These are phyloP conservation scores for Porogramme epimiltina DNA, from an alignment of 1,284 basidiomycete species.

Conservation along the genomic window DNA sequence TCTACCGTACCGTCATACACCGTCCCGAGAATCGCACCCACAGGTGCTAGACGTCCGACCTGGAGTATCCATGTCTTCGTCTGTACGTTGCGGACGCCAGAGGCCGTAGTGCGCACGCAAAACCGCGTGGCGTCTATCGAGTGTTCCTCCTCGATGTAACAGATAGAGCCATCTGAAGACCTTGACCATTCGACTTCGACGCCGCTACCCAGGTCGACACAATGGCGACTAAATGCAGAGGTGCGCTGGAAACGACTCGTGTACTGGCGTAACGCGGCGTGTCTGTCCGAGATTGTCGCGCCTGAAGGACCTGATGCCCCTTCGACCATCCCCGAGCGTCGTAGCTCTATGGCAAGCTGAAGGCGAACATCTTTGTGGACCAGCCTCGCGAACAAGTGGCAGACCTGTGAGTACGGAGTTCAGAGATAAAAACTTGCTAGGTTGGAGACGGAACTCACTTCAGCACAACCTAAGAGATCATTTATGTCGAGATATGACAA, in stretches of 20 bases:
- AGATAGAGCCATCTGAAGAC: background rate
- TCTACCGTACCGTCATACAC: background rate
- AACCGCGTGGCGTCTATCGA: background rate
- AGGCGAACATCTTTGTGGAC: background rate
- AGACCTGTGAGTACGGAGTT: background rate
- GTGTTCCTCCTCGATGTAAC: background rate
- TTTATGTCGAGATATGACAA: too few relatives aligned
- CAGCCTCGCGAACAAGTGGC: background rate
- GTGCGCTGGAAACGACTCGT: background rate
- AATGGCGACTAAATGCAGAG: background rate
- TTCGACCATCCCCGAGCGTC: background rate
- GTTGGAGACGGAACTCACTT: too few relatives aligned
- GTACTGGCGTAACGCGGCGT: background rate
- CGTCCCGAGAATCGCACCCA: background rate
- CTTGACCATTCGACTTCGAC: background rate
- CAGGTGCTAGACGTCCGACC: background rate
- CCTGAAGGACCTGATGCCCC: background rate
- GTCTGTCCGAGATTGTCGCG: background rate
- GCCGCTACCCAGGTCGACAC: background rate
- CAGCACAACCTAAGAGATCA: too few relatives aligned
- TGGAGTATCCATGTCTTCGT: background rate
- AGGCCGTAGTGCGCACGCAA: background rate
- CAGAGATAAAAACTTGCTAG: too few relatives aligned
- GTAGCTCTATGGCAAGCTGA: background rate
- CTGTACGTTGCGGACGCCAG: background rate